These are phyloP conservation scores for Candida takata DNA, from an alignment of 805 yeast species.

Conservation along the genomic window DNA sequence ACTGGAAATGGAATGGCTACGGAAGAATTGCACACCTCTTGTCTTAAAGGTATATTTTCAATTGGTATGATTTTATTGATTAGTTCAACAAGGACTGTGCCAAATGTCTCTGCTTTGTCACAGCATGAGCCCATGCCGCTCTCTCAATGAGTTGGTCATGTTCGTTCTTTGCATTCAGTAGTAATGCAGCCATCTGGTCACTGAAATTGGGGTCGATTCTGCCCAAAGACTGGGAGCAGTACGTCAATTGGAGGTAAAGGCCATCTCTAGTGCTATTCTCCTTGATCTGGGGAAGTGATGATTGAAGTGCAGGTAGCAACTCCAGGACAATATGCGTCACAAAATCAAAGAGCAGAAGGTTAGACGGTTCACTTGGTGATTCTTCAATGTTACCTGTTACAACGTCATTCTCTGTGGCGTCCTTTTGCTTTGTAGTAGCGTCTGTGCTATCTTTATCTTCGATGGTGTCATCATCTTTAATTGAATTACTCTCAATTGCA, in stretches of 20 bases:
- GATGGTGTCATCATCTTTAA: background rate
- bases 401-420: no score
- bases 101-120: constrained; percentile 35
- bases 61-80: background rate
- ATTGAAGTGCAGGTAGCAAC: constrained; percentile 25
- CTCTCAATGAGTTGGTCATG: constrained; percentile 21
- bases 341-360: constrained; percentile 31
- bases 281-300: constrained; percentile 29
- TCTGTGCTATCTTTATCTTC: no score
- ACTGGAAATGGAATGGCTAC: no score
- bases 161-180: constrained; percentile 20
- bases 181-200: constrained; percentile 36
- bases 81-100: constrained; percentile 6
- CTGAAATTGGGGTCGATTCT: constrained; percentile 69
- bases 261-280: constrained; percentile 47
- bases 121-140: constrained; percentile 36
- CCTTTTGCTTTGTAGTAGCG: no score
- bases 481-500: no score
- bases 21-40: no score
- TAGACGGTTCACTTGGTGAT: constrained; percentile 11
- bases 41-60: no score
- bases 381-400: no score
- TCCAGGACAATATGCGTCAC: constrained; percentile 27
- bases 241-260: constrained; percentile 72
- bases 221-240: constrained; percentile 81